Evolutionary conservation across 768 basidiomycete species (phyloP).

Genomic region (Asterophora parasitica): DNA sequence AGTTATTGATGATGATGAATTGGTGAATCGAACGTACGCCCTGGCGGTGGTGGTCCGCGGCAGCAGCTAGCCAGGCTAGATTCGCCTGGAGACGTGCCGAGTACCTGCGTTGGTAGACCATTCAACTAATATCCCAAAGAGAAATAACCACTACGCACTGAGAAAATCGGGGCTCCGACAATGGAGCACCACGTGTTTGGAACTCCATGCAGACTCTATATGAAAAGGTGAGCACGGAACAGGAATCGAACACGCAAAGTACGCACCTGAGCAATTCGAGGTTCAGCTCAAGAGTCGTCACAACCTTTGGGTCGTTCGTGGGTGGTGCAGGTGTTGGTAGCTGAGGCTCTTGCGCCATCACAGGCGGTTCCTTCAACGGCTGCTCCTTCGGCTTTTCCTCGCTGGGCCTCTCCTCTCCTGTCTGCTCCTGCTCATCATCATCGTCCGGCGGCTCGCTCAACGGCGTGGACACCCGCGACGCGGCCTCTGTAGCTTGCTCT

Average conservation of each 20-base stretch:
- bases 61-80: constrained; percentile 63
- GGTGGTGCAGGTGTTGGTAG: constrained; percentile 14
- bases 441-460: constrained; percentile 60
- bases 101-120: constrained; percentile 39
- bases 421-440: constrained; percentile 11
- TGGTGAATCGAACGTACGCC: constrained; percentile 32
- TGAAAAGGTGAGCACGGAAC: constrained; percentile 4
- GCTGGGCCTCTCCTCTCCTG: constrained; percentile 16
- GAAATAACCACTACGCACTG: constrained; percentile 40
- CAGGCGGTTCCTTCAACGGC: background rate
- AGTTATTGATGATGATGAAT: background rate
- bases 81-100: constrained; percentile 61
- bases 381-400: background rate
- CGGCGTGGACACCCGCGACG: constrained; percentile 62
- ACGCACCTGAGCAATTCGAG: constrained; percentile 63
- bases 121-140: background rate
- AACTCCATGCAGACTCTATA: constrained; percentile 58
- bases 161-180: constrained; percentile 46
- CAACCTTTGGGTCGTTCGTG: constrained; percentile 42
- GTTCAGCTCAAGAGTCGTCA: constrained; percentile 62
- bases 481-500: constrained; percentile 16
- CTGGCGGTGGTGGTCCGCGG: constrained; percentile 52
- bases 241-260: constrained; percentile 5
- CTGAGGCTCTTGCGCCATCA: constrained; percentile 4
- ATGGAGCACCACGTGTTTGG: constrained; percentile 45